phyloP scores from a whole-genome alignment of 73 alveolate genomes.

The Paramecium tetraurelia region DNA sequence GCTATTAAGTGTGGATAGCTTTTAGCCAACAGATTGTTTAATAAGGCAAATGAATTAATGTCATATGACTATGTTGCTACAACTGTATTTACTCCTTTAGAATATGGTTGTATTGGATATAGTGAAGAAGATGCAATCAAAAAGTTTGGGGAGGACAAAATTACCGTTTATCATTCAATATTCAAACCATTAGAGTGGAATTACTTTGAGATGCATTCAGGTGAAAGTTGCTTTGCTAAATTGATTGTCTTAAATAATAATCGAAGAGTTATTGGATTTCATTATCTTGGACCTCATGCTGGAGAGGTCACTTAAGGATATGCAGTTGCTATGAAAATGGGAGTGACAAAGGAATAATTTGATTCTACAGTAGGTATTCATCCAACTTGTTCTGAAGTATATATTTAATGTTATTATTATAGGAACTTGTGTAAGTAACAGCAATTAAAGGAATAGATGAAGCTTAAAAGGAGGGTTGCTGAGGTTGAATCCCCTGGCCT shows the following conservation, averaged over 20 bases:
- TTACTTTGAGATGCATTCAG: slow-evolving; percentile 76
- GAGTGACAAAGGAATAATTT: slow-evolving; percentile 88
- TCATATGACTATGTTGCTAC: slow-evolving; percentile 96
- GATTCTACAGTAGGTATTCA: slow-evolving; percentile 98
- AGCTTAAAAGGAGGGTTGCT: slow-evolving; percentile 60
- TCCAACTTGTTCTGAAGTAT: slow-evolving; percentile 99
- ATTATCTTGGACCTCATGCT: slow-evolving; percentile 95
- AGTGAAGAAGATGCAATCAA: slow-evolving; percentile 85
- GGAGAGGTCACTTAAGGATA: slow-evolving; percentile 99
- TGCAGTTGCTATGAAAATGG: slow-evolving; percentile 97
- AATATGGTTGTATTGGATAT: slow-evolving; percentile 94
- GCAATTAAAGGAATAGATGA: slow-evolving; percentile 62
- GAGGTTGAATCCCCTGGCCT: slow-evolving; percentile 68
- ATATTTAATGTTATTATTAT: neutral
- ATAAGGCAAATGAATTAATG: slow-evolving; percentile 81
- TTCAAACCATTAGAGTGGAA: slow-evolving; percentile 98
- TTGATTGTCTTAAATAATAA: slow-evolving; percentile 70
- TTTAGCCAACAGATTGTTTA: slow-evolving; percentile 90
- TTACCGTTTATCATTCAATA: slow-evolving; percentile 87
- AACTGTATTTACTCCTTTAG: slow-evolving; percentile 98
- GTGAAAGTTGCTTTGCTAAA: slow-evolving; percentile 79
- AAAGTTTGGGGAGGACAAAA: slow-evolving; percentile 80
- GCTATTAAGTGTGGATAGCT: slow-evolving; percentile 97
- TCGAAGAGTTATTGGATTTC: slow-evolving; percentile 94
- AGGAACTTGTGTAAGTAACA: slow-evolving; percentile 53